Conservation (phyloP, 768 basidiomycete species). For the Boletellus sp. region DNA sequence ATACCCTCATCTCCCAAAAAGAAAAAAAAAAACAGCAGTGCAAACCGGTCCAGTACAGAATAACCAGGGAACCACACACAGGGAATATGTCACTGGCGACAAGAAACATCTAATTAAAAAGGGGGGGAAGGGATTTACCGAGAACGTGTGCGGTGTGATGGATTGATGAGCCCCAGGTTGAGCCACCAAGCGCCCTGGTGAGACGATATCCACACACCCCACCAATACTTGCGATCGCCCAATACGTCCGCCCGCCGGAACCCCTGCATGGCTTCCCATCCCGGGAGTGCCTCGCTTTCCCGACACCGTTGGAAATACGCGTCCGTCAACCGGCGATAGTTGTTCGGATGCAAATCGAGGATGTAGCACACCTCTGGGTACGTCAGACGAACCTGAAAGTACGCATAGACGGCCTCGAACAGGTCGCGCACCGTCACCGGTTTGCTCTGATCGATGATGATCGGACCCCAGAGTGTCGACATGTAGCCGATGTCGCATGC, state of each 20-base stretch:
- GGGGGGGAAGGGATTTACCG: neutral
- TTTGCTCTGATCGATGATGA: slow-evolving; percentile 36
- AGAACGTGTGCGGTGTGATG: slow-evolving; percentile 8
- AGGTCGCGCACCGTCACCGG: slow-evolving; percentile 42
- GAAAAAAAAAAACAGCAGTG: neutral
- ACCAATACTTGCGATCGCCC: slow-evolving; percentile 43
- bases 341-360: slow-evolving; percentile 12
- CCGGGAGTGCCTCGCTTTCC: slow-evolving; percentile 38
- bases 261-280: slow-evolving; percentile 37
- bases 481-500: slow-evolving; percentile 21
- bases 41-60: neutral
- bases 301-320: slow-evolving; percentile 37
- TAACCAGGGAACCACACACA: neutral
- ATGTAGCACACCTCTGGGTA: slow-evolving; percentile 26
- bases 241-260: slow-evolving; percentile 50
- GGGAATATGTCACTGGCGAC: no score
- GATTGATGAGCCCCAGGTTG: slow-evolving; percentile 41
- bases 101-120: neutral
- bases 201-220: slow-evolving; percentile 36
- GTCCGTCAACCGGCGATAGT: slow-evolving; percentile 18
- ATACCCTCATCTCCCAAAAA: neutral
- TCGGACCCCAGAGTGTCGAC: slow-evolving; percentile 45
- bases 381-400: slow-evolving; percentile 45
- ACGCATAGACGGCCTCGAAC: slow-evolving; percentile 46
- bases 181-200: slow-evolving; percentile 41